Conservation (phyloP, 2,329 filamentous ascomycete genomes). For the Capronia americana region DNA sequence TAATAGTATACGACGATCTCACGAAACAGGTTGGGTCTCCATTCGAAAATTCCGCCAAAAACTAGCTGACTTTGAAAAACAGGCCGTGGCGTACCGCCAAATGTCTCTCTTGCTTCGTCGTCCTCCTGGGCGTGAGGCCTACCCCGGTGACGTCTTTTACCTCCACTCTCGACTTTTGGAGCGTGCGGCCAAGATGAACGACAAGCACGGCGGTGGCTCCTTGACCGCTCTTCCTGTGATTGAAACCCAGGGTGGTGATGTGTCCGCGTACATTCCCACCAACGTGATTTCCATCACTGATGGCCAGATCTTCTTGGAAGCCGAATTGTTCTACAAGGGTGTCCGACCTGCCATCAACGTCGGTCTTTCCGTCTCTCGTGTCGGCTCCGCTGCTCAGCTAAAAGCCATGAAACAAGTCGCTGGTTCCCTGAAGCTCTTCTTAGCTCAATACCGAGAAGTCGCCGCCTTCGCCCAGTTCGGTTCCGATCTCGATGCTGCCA, state of each 20-base stretch:
- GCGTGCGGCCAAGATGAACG: slow-evolving; percentile 99
- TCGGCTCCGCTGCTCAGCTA: slow-evolving; percentile 98
- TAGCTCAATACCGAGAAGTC: slow-evolving; percentile 99
- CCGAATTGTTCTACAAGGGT: slow-evolving; percentile 99
- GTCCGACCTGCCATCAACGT: slow-evolving; percentile 99
- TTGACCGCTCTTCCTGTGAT: slow-evolving; percentile 97
- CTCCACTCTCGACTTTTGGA: slow-evolving; percentile 98
- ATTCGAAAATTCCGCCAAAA: too few species aligned
- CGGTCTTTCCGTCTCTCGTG: slow-evolving; percentile 99
- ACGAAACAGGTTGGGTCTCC: too few species aligned
- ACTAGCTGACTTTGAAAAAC: slow-evolving; percentile 62
- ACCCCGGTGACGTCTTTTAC: slow-evolving; percentile 99
- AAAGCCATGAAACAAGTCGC: slow-evolving; percentile 99
- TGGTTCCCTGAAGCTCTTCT: slow-evolving; percentile 99
- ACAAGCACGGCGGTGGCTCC: slow-evolving; percentile 92
- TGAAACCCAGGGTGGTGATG: slow-evolving; percentile 99
- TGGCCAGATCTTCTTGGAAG: slow-evolving; percentile 99
- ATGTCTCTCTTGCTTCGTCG: slow-evolving; percentile 98
- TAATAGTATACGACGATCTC: slow-evolving; percentile 93
- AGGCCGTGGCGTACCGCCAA: slow-evolving; percentile 97
- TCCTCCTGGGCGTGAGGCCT: slow-evolving; percentile 98
- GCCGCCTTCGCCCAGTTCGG: slow-evolving; percentile 99
- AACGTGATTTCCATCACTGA: slow-evolving; percentile 99
- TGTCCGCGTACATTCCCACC: slow-evolving; percentile 99
- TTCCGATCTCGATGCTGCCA: slow-evolving; percentile 98